Evolutionary conservation across 2,329 filamentous ascomycete genomes (phyloP).

Genomic region (Rosellinia necatrix): DNA sequence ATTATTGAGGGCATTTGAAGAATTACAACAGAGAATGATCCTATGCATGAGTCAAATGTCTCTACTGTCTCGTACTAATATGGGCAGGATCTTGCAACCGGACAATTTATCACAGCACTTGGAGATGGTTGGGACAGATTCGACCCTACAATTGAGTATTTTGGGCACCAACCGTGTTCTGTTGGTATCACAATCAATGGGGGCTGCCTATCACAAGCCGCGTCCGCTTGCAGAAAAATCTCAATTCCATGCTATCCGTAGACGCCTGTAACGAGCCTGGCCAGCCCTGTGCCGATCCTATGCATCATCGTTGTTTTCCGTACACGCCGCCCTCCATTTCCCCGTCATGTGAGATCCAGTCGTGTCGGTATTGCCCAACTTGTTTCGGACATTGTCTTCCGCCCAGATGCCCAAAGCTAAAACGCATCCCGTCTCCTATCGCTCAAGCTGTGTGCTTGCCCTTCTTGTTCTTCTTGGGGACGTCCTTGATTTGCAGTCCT

Average conservation of each 20-base stretch:
- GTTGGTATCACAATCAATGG: slow-evolving; percentile 36
- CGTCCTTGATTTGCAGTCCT: slow-evolving; percentile 59
- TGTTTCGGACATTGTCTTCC: slow-evolving; percentile 22
- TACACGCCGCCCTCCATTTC: slow-evolving; percentile 27
- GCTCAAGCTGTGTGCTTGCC: slow-evolving; percentile 47
- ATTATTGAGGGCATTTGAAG: neutral
- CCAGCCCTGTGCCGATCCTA: slow-evolving; percentile 40
- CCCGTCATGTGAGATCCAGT: slow-evolving; percentile 23
- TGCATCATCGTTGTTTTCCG: slow-evolving; percentile 32
- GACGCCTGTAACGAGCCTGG: slow-evolving; percentile 56
- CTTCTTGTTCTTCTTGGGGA: slow-evolving; percentile 60
- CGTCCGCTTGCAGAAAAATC: slow-evolving; percentile 40
- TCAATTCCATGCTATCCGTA: slow-evolving; percentile 60
- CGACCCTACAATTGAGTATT: slow-evolving; percentile 5
- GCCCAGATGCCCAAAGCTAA: slow-evolving; percentile 18
- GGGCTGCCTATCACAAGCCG: slow-evolving; percentile 41
- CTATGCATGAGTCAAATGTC: neutral
- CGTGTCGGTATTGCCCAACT: slow-evolving; percentile 28
- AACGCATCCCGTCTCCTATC: slow-evolving; percentile 3
- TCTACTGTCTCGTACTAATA: neutral
- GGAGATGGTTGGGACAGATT: neutral
- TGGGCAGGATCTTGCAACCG: neutral
- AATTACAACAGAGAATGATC: neutral
- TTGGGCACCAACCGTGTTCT: slow-evolving; percentile 26
- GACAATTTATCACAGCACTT: neutral